A percentile compares a stretch with the other conserved stretches of the same genome.
Evolutionary conservation across 2,329 filamentous ascomycete genomes (phyloP).

Genomic region (Alternaria alternata): DNA sequence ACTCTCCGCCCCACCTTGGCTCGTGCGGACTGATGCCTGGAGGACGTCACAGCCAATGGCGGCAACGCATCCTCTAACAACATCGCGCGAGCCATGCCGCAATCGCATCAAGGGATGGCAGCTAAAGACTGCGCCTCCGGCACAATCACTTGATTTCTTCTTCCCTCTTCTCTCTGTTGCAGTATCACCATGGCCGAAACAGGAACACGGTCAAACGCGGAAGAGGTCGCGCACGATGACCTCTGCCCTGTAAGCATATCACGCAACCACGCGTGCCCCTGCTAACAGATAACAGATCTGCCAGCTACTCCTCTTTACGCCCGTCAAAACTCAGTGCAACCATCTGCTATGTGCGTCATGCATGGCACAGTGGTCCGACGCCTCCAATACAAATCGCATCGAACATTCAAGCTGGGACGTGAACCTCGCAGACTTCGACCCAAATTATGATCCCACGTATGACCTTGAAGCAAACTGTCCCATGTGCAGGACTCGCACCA

Average conservation of each 20-base stretch:
- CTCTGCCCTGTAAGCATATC: slow-evolving; percentile 47
- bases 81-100: neutral
- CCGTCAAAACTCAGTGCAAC: slow-evolving; percentile 54
- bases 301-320: slow-evolving; percentile 53
- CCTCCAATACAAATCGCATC: slow-evolving; percentile 47
- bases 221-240: slow-evolving; percentile 51
- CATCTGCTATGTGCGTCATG: slow-evolving; percentile 57
- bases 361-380: slow-evolving; percentile 58
- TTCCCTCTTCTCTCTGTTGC: neutral
- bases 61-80: neutral
- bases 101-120: neutral
- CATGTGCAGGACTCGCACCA: slow-evolving; percentile 56
- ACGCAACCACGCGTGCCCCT: neutral
- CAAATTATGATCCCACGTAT: slow-evolving; percentile 36
- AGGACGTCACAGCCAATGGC: slow-evolving; percentile 9
- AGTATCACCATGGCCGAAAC: slow-evolving; percentile 7
- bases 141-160: neutral
- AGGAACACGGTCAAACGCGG: slow-evolving; percentile 2
- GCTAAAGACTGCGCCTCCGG: neutral
- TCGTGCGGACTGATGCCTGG: slow-evolving; percentile 16
- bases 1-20: neutral
- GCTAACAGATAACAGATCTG: slow-evolving; percentile 45
- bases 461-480: slow-evolving; percentile 55
- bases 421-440: slow-evolving; percentile 51
- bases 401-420: slow-evolving; percentile 51